These are phyloP conservation scores for Breynia disticha DNA, from an alignment of 441 rosid species.

Conservation along the genomic window DNA sequence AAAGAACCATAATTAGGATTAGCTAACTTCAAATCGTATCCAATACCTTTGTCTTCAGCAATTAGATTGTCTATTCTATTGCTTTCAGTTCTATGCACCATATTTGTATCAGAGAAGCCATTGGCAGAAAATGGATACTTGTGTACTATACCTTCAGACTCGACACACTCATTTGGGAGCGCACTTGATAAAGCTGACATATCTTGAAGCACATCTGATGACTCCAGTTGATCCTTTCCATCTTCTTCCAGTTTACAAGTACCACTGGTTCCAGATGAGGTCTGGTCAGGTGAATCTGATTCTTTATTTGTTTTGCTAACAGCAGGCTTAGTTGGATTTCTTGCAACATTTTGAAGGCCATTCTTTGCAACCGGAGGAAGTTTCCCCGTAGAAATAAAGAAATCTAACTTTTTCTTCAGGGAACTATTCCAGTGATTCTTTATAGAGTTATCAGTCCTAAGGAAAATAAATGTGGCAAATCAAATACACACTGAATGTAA, in stretches of 20 bases:
- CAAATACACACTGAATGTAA: not conserved
- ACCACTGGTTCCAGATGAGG: conserved; percentile 40
- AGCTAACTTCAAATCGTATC: conserved; percentile 21
- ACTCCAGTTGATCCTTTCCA: conserved; percentile 38
- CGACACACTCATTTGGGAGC: conserved; percentile 31
- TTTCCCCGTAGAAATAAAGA: conserved; percentile 55
- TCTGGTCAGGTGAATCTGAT: conserved; percentile 42
- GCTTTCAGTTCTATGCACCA: conserved; percentile 28
- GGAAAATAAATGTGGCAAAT: conserved; percentile 5
- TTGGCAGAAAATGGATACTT: conserved; percentile 23
- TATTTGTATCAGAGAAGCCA: conserved; percentile 27
- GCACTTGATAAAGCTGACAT: conserved; percentile 37
- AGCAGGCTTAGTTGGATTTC: conserved; percentile 24
- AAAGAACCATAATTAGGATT: conserved; percentile 43
- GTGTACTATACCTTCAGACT: conserved; percentile 40
- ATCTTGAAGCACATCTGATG: conserved; percentile 28
- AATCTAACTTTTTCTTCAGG: conserved; percentile 82
- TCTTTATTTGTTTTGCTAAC: conserved; percentile 34
- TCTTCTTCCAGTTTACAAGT: conserved; percentile 37
- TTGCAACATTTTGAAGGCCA: conserved; percentile 32
- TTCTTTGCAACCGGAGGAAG: conserved; percentile 58
- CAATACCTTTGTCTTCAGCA: conserved; percentile 22
- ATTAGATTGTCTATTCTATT: conserved; percentile 17
- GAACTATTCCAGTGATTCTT: conserved; percentile 99
- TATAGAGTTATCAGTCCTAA: conserved; percentile 90